Base-by-base conservation (phyloP, 1,284 basidiomycete genomes). In the Taiwanofungus camphoratus region DNA sequence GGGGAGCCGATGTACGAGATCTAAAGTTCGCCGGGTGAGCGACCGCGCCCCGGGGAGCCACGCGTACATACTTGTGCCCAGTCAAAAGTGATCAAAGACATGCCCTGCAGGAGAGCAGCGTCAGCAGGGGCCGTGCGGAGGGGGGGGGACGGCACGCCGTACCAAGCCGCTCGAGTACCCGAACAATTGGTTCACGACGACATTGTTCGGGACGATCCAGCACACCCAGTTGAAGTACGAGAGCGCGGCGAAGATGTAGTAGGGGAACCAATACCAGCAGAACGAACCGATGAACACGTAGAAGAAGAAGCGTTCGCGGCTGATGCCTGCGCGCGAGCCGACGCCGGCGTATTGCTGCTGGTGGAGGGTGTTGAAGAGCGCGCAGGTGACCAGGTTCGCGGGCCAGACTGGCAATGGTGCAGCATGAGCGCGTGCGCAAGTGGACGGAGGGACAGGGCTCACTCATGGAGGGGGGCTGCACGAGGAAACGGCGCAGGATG, bases 401-500 rank as follows among this genome's bases (percentile, higher is more conserved):
- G 87, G 88, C 87, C 87, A 91, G 51, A 90, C 76, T 79, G 43
- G n/a, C 20, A 3, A 30, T 8, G 21, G 8, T 9, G 13, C n/a
- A 21, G 11, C 7, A 8, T 18, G 13, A 27, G 42, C 31, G 41
- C 16, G 23, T 42, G 27, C 11, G 33, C 23, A n/a, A 16, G n/a
- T 36, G 44, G 35, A 13, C 24, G 19, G 12, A 36, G 19, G 22
- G 22, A 41, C 27, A 11, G 12, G 16, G 53, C 72, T 49, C 58
- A 78, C 76, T 84, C 83, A 90, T 87, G 7, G 79, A 79, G 0
- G 85, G 81, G 0, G 88, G 87, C 43, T 78, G 72, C n/a, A 87
- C 82, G 38, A 90, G 67, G 64, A 82, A 81, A 11, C 77, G 70
- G 18, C 76, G 71, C 24, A 70, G 68, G 43, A 83, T 71, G 23